Base-by-base conservation (phyloP, 2,329 filamentous ascomycete species). In the Sclerotinia minor region DNA sequence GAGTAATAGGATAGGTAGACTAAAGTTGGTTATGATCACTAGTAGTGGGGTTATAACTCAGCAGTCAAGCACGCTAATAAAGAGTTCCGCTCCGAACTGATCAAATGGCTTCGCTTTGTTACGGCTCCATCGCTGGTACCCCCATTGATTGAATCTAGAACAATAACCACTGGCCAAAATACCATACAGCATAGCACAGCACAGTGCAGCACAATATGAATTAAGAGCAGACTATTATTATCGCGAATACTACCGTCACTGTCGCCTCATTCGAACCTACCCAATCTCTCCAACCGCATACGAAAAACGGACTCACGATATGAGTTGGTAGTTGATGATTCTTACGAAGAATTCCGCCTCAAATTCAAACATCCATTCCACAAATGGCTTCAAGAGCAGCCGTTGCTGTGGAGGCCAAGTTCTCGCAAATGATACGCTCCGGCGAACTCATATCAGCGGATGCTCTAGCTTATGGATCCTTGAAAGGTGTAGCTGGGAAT, bases 311-410 rank as follows among this genome's bases (percentile, higher is more conserved):
- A 41, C 3, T 15, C 6, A 41, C 38, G 13, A 41, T 17, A 41
- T 17, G 38, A 41, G 38, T 35, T 54, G 19, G 52, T 35, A 35
- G 17, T 4, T 19, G 8, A 13, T 54, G 3, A 35, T 54, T n/a
- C 8, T 35, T 32, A 35, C 52, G 13, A 21, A n/a, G 24, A 38
- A 32, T 38, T 3, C 38, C 32, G 32, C 53, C 32, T 55, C 32
- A 38, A 55, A 38, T 9, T n/a, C 52, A 35, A 7, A 19, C 29
- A 29, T 26, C 47, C 19, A n/a, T 35, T 32, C 29, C 38, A 3
- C 32, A 57, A 38, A 57, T 63, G 59, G 59, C 59, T 63, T 35
- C 47, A 50, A 63, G 32, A 50, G 32, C 45, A 26, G 59, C 21
- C 26, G 21, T 38, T 21, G 45, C 45, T 38, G 59, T 63, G 15